phyloP scores from a whole-genome alignment of 768 basidiomycete species.

The Atractiella rhizophila region DNA sequence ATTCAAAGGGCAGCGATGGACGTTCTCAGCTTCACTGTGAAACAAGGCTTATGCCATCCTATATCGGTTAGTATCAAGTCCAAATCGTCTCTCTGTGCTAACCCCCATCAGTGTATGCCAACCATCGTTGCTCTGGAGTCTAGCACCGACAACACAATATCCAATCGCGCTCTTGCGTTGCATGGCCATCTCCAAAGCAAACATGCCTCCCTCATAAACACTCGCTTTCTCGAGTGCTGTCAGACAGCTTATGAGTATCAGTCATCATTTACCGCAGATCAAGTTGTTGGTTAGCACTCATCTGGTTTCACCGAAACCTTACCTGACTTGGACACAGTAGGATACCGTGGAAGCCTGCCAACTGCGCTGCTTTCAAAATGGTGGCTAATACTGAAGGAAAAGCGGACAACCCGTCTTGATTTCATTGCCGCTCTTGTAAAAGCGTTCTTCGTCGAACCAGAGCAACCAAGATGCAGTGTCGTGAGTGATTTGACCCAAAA shows the following conservation, averaged over 20 bases:
- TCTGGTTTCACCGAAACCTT: neutral
- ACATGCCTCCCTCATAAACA: constrained; percentile 67
- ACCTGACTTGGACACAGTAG: constrained; percentile 21
- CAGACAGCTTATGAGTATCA: constrained; percentile 64
- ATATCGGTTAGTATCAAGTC: constrained; percentile 35
- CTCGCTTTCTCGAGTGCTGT: constrained; percentile 57
- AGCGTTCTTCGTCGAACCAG: constrained; percentile 44
- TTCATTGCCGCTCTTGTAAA: constrained; percentile 61
- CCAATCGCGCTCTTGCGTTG: constrained; percentile 49
- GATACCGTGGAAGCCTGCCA: constrained; percentile 39
- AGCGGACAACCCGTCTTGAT: constrained; percentile 57
- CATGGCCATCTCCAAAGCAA: constrained; percentile 65
- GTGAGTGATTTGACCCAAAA: neutral
- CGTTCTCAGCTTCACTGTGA: constrained; percentile 72
- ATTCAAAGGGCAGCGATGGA: constrained; percentile 69
- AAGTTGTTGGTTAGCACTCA: neutral
- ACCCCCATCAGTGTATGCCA: constrained; percentile 44
- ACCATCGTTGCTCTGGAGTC: constrained; percentile 86
- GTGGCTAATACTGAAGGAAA: constrained; percentile 79
- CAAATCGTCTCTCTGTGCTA: constrained; percentile 1
- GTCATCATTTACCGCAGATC: constrained; percentile 33
- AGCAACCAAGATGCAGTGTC: neutral
- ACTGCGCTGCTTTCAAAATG: constrained; percentile 60
- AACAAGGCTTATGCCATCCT: constrained; percentile 85
- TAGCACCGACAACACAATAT: constrained; percentile 31